Evolutionary conservation across 352 stramenopile genomes (phyloP), one percentile per base, ranked within the genome.

Genomic region (Poterioochromonas sp.): DNA sequence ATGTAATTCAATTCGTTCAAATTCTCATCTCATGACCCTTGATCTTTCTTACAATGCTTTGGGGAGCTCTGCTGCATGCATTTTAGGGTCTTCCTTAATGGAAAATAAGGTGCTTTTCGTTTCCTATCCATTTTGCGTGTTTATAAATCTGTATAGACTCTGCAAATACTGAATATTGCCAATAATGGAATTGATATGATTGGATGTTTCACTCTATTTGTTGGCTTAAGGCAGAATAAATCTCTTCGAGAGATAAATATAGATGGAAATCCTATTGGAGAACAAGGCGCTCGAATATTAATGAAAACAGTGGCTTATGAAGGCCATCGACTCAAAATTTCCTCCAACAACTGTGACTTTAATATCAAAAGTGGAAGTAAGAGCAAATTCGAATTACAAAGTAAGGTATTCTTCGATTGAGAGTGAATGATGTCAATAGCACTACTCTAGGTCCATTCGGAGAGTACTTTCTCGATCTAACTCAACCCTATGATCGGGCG

Each of bases 1-100:
- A 18, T 63, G 43, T 35, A 29, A 69, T n/a, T 44, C 43, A 3
- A 5, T 78, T 34, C 32, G 40, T 34, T 32, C 1, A 29, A 83
- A 83, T 43, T 22, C 2, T 0, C 54, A 58, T 35, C 49, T 83
- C 1, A 76, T 22, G 1, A 0, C 65, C 35, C 35, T 83, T 8
- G 79, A 83, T 70, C 60, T 83, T 35, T 74, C n/a, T 51, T 83
- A 79, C 65, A 83, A 83, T 77, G 34, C 64, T 1, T 64, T 83
- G 29, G 54, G 69, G 0, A 37, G 39, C 0, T n/a, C 35, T 49
- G 81, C 78, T 34, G 80, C 79, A n/a, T 3, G 39, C 0, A 69
- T 73, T 0, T 29, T 83, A 12, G 78, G 62, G 1, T 0, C 0
- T 11, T 47, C 80, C 26, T 34, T 83, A 15, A n/a, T 47, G 39